Conservation (phyloP, 2,329 filamentous ascomycete genomes). For the Epichloe gansuensis region DNA sequence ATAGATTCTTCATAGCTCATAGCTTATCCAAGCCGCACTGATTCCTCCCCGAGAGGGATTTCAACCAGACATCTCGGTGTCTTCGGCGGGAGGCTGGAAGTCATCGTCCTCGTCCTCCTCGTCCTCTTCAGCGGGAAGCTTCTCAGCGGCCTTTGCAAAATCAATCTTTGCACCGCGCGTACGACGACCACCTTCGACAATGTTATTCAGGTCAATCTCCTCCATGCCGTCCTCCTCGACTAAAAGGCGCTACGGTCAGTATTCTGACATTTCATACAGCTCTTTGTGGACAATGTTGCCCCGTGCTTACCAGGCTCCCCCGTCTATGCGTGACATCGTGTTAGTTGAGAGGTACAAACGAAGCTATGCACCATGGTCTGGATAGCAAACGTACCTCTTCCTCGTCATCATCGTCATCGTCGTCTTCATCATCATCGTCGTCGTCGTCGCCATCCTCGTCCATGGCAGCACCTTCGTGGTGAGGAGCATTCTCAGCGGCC, state of each 20-base stretch:
- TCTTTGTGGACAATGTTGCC: not conserved
- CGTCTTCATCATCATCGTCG: constrained; percentile 43
- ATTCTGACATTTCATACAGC: not conserved
- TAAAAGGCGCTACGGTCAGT: constrained; percentile 1
- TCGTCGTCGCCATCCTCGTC: constrained; percentile 65
- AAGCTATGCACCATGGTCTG: not conserved
- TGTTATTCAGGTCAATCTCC: constrained; percentile 83
- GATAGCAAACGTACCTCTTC: constrained; percentile 16
- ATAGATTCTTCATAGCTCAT: not conserved
- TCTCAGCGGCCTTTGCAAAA: constrained; percentile 78
- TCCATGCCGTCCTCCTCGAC: constrained; percentile 68
- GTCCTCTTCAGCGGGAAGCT: constrained; percentile 51
- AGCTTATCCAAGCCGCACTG: not conserved
- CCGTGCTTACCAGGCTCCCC: constrained; percentile 18
- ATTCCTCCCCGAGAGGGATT: not conserved
- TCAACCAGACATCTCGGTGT: constrained; percentile 51
- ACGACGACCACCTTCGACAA: constrained; percentile 64
- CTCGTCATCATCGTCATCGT: constrained; percentile 33
- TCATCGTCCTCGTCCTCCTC: constrained; percentile 70
- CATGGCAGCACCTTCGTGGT: constrained; percentile 47
- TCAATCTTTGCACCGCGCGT: constrained; percentile 89
- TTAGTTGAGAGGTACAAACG: constrained; percentile 11
- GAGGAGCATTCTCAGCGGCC: constrained; percentile 36
- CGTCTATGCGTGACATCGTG: constrained; percentile 10
- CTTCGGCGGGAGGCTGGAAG: constrained; percentile 49